Evolutionary conservation across 129 eudicot genomes (phyloP), one percentile per base, ranked within the genome.

Genomic region (Mikania micrantha): DNA sequence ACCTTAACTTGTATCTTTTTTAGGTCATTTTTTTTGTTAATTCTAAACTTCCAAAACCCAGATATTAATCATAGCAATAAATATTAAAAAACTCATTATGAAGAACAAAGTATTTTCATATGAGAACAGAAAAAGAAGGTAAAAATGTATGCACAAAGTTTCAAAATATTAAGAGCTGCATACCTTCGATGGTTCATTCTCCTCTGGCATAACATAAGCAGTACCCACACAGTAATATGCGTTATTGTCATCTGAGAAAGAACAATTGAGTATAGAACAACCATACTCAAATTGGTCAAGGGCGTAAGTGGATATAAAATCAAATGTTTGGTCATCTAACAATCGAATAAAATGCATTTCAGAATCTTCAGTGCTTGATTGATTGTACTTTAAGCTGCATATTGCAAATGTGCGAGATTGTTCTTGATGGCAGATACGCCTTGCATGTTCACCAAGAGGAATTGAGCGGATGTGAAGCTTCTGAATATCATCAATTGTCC

Each of bases 341-440:
- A 92, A 77, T 60, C 98, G 96, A 48, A 92, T 67, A 48, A 92
- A 88, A 69, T 88, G 95, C 91, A 82, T 84, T 75, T 88, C 98
- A 42, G 81, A 42, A 10, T 92, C 98, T 56, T 92, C 98, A 9
- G 90, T 70, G 78, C 85, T 84, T 22, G 98, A 78, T 53, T 83
- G 95, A 21, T 78, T 92, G 69, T 85, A 92, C 79, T 86, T 92
- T 62, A 88, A 64, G 71, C 98, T 84, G 52, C 98, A 88, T 35
- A 92, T 74, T 11, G 98, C 98, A 79, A 92, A 92, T 21, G 96
- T 88, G 22, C 91, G 88, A 16, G 95, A 84, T 67, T 88, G 96
- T 76, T 92, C 98, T 79, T 91, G 98, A 84, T 91, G 96, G 72
- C 96, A 88, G 73, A 91, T 91, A 61, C 96, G 95, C 5, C 98